Evolutionary conservation across 176 grass and related monocot genomes (phyloP).

Genomic region (Saccharum officinarum): DNA sequence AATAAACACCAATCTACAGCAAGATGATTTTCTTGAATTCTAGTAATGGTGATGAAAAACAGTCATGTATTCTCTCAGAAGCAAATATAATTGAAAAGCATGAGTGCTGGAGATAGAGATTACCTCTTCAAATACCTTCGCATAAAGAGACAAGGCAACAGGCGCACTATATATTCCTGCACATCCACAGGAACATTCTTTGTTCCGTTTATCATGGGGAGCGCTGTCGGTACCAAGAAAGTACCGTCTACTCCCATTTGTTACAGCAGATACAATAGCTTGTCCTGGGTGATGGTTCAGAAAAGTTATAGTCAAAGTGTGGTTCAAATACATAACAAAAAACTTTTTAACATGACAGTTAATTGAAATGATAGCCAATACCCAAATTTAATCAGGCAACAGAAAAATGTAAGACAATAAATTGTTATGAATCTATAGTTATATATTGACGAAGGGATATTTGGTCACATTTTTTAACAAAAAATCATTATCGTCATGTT

Average conservation of each 20-base stretch:
- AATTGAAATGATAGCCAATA: background rate
- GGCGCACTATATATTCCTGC: constrained; percentile 93
- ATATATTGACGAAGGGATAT: background rate
- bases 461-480: background rate
- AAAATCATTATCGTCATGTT: background rate
- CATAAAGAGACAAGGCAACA: constrained; percentile 86
- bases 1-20: background rate
- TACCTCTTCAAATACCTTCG: constrained; percentile 95
- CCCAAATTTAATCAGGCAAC: background rate
- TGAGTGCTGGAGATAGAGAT: background rate
- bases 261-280: constrained; percentile 88
- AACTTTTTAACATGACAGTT: background rate
- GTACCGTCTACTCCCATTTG: constrained; percentile 80
- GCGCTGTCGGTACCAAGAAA: constrained; percentile 95
- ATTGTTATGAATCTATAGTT: background rate
- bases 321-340: background rate
- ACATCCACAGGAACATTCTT: constrained; percentile 94
- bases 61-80: background rate
- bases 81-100: background rate
- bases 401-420: constrained; percentile 9
- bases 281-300: constrained; percentile 55
- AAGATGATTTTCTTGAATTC: constrained; percentile 15
- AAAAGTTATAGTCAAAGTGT: background rate
- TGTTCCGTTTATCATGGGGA: constrained; percentile 76
- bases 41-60: background rate